A percentile compares a stretch with the other conserved stretches of the same genome.
Conservation (phyloP, 441 rosid species). For the Croton setiger region DNA sequence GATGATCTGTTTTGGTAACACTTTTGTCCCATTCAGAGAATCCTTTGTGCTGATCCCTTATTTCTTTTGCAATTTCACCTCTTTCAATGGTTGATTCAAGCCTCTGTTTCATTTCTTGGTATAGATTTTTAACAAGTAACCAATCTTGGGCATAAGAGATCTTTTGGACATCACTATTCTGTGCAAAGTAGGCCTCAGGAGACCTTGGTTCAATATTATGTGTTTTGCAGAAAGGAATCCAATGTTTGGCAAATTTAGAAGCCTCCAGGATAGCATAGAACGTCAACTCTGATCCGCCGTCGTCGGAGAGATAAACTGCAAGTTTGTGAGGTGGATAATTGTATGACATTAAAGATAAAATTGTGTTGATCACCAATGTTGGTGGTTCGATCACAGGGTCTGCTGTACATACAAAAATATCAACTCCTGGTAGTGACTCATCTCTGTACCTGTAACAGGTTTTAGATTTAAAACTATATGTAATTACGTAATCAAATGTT, state of each 20-base stretch:
- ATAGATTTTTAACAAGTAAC: slow-evolving; percentile 36
- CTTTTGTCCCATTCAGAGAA: slow-evolving; percentile 58
- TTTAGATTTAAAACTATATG: too few relatives aligned
- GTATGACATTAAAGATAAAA: slow-evolving; percentile 58
- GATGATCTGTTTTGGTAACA: slow-evolving; percentile 44
- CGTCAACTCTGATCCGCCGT: slow-evolving; percentile 63
- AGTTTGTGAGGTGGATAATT: slow-evolving; percentile 66
- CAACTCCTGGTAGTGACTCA: slow-evolving; percentile 49
- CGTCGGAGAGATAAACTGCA: slow-evolving; percentile 68
- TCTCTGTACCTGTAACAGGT: slow-evolving; percentile 30
- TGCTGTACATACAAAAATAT: slow-evolving; percentile 79
- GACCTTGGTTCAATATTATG: slow-evolving; percentile 42
- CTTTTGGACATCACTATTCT: slow-evolving; percentile 1
- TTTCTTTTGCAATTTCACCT: slow-evolving; percentile 38
- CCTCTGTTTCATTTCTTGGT: slow-evolving; percentile 50
- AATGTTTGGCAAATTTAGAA: slow-evolving; percentile 45
- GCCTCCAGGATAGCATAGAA: slow-evolving; percentile 73
- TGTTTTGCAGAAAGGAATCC: slow-evolving; percentile 62
- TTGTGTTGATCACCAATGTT: slow-evolving; percentile 58
- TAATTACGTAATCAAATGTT: too few relatives aligned
- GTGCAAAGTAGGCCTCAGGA: slow-evolving; percentile 41
- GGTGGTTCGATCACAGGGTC: slow-evolving; percentile 72
- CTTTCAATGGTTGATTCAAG: slow-evolving; percentile 37
- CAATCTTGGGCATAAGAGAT: slow-evolving; percentile 8
- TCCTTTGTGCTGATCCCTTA: slow-evolving; percentile 32